Conservation (phyloP, 495 filamentous ascomycete species). For the Hypomontagnella submonticulosa region DNA sequence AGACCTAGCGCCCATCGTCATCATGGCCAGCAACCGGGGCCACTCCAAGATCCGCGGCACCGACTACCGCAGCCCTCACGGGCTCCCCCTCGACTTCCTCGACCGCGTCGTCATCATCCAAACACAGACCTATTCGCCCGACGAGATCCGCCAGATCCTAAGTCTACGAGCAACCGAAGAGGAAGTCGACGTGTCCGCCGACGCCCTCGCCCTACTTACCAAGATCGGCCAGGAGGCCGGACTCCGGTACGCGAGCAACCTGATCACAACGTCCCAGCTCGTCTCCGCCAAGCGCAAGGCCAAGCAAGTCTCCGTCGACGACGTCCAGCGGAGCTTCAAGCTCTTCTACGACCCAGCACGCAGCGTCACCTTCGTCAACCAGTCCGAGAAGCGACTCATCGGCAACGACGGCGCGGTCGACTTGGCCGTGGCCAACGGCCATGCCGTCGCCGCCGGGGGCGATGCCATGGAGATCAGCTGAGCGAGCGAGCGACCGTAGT, state of each 20-base stretch:
- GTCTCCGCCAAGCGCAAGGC: conserved; percentile 80
- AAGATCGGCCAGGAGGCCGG: conserved; percentile 96
- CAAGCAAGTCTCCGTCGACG: conserved; percentile 80
- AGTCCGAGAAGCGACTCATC: conserved; percentile 94
- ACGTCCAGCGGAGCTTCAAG: conserved; percentile 91
- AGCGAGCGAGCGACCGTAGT: not conserved
- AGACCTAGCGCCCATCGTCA: conserved; percentile 95
- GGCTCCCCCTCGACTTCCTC: conserved; percentile 93
- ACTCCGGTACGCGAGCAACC: conserved; percentile 91
- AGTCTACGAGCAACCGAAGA: conserved; percentile 93
- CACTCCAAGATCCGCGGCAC: conserved; percentile 93
- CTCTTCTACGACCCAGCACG: conserved; percentile 91
- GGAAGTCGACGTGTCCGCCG: conserved; percentile 87
- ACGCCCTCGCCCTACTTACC: conserved; percentile 89
- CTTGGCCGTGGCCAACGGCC: conserved; percentile 70
- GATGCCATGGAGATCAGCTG: conserved; percentile 84
- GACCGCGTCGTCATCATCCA: conserved; percentile 97
- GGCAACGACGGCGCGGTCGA: conserved; percentile 83
- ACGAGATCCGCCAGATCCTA: conserved; percentile 91
- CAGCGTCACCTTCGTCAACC: conserved; percentile 88
- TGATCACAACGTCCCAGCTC: conserved; percentile 92
- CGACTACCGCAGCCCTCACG: conserved; percentile 89
- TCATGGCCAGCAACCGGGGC: conserved; percentile 99
- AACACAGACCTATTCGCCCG: conserved; percentile 85
- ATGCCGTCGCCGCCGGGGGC: conserved; percentile 48